Evolutionary conservation across 768 basidiomycete genomes (phyloP), one percentile per base, ranked within the genome.

Genomic region (Boletellus sp.): DNA sequence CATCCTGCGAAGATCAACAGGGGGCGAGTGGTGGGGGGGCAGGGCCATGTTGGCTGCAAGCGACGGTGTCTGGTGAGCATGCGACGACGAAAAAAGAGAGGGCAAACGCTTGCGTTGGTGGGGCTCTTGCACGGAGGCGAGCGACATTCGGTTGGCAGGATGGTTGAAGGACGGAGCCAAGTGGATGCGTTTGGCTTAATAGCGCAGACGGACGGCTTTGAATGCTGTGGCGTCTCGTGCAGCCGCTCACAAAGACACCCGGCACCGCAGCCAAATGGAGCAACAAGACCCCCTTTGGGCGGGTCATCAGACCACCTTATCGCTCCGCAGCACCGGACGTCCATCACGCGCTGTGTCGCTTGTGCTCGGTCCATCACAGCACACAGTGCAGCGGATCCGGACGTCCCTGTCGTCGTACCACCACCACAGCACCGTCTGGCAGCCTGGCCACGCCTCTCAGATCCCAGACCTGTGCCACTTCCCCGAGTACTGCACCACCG

Each of bases 1-100:
- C 69, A 83, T 79, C 60, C 78, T 78, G 38, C 80, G 77, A 41
- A 81, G 71, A 60, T 81, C 79, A 42, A 70, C 62, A 46, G 72
- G 66, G 48, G 73, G 65, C 23, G 72, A 65, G 55, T 56, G 32
- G 42, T 57, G 64, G 8, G 50, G 48, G 10, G 52, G 57, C 9
- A 52, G 42, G 38, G 52, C 45, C 44, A 55, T 49, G 53, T 50
- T 59, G 42, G 52, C 59, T 66, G 24, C 32, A 38, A 49, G 28
- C 7, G 1, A 39, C 7, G 31, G 13, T n/a, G 16, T 19, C 4
- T 35, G 24, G 38, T 48, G 31, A 47, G 19, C 20, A 42, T 34
- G 11, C 39, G 26, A 32, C n/a, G 36, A 35, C 4, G 2, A 16
- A 13, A 28, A 35, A 31, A 3, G 4, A 3, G 19, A 15, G 24